phyloP scores from a whole-genome alignment of 129 eudicot species.

The Scalesia atractyloides region DNA sequence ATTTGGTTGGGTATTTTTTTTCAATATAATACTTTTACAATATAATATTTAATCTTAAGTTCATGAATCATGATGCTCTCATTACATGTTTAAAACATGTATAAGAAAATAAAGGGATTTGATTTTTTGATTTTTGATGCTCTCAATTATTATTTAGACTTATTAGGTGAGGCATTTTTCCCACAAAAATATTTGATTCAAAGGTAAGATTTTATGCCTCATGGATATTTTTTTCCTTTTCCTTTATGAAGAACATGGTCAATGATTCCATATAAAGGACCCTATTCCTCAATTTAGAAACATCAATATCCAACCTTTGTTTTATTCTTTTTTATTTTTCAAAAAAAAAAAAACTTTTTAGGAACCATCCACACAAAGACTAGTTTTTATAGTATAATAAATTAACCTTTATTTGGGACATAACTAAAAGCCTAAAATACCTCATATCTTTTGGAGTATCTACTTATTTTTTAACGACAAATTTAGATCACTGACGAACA shows the following conservation, averaged over 20 bases:
- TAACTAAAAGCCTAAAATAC: too few species aligned
- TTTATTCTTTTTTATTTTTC: background rate
- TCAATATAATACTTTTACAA: background rate
- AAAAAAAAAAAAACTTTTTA: background rate
- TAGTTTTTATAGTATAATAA: background rate
- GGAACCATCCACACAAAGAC: background rate
- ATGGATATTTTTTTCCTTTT: background rate
- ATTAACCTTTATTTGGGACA: too few species aligned
- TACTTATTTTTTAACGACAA: too few species aligned
- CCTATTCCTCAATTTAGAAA: background rate
- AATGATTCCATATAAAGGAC: background rate
- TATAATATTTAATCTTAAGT: background rate
- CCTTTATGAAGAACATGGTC: slow-evolving; percentile 6
- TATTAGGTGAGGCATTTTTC: background rate
- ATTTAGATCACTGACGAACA: too few species aligned
- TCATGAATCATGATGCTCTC: background rate
- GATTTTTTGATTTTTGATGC: background rate
- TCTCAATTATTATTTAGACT: background rate
- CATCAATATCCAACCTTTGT: slow-evolving; percentile 7
- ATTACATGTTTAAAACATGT: background rate
- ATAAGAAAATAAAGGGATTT: background rate
- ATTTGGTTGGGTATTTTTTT: background rate
- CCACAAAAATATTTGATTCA: background rate
- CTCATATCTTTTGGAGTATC: too few species aligned
- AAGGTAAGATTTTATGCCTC: slow-evolving; percentile 9